These are phyloP conservation scores for Tolypocladium inflatum DNA, from an alignment of 2,329 filamentous ascomycete species.

Conservation along the genomic window DNA sequence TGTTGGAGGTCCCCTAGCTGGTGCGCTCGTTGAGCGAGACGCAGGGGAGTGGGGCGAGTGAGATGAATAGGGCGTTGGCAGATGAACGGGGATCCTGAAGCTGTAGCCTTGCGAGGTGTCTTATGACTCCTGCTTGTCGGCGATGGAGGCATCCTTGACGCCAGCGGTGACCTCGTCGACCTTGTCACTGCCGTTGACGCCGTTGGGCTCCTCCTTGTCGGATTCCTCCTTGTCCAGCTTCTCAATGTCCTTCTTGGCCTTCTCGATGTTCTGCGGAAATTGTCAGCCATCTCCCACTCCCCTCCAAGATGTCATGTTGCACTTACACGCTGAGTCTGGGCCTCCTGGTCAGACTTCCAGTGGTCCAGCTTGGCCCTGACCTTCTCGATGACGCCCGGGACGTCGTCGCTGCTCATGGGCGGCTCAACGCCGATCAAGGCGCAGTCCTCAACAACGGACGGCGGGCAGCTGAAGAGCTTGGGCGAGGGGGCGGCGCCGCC, in stretches of 20 bases:
- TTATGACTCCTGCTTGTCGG: constrained; percentile 42
- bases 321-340: constrained; percentile 82
- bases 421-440: constrained; percentile 76
- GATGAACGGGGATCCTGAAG: neutral
- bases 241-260: constrained; percentile 93
- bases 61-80: neutral
- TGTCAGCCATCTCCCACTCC: constrained; percentile 16
- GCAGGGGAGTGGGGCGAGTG: neutral
- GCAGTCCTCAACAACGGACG: constrained; percentile 87
- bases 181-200: constrained; percentile 33
- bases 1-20: neutral
- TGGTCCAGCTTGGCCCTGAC: constrained; percentile 82
- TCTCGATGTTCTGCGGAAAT: constrained; percentile 72
- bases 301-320: neutral
- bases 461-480: constrained; percentile 69
- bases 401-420: constrained; percentile 76
- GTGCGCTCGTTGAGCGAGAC: neutral
- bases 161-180: constrained; percentile 44
- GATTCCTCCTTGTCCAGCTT: constrained; percentile 58
- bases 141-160: constrained; percentile 41
- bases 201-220: constrained; percentile 47
- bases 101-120: neutral
- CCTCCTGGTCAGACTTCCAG: constrained; percentile 86
- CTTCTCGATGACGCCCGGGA: constrained; percentile 74
- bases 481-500: constrained; percentile 37